Base-by-base conservation (phyloP, 768 basidiomycete genomes). In the Butyriboletus loyo region DNA sequence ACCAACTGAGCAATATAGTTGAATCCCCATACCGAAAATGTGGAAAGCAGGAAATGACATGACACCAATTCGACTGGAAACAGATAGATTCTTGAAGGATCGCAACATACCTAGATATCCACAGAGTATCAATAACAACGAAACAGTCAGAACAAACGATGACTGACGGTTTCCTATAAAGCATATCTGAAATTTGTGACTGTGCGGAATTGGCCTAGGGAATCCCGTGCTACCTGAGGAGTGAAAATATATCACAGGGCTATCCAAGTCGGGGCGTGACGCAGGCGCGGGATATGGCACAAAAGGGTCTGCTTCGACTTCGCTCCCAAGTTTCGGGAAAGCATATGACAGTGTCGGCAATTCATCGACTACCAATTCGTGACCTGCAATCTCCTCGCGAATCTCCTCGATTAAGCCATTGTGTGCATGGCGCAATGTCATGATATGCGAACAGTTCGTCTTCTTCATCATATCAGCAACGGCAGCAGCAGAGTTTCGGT, bases 1-100 rank as follows among this genome's bases (percentile, higher is more conserved):
- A 24, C 61, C 66, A n/a, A 76, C 28, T 3, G 73, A 64, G 22
- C 55, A 30, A 5, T 73, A 50, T 0, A 77, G 44, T 30, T 75
- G 73, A 1, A 60, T 45, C 9, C 49, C 47, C 10, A 71, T 32
- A 1, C 76, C 75, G 4, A 71, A 52, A 0, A 62, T 63, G 52
- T 78, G 75, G 61, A 78, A 78, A 7, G 74, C 37, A 7, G 77
- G 76, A 15, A 77, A 57, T 13, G 60, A 57, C 64, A 72, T 69
- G 8, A 54, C 59, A 27, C 61, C 63, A 35, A 70, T 42, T 22
- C 57, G 65, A 38, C 66, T 39, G 15, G 54, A 54, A 14, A 56
- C 34, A 27, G 41, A 25, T 5, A 49, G 6, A 0, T 19, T 31
- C 19, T 13, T 11, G 24, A 40, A 24, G 7, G 41, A 45, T 17